Conservation (phyloP, 1,139 yeast species). For the Geotrichum citri-aurantii region DNA sequence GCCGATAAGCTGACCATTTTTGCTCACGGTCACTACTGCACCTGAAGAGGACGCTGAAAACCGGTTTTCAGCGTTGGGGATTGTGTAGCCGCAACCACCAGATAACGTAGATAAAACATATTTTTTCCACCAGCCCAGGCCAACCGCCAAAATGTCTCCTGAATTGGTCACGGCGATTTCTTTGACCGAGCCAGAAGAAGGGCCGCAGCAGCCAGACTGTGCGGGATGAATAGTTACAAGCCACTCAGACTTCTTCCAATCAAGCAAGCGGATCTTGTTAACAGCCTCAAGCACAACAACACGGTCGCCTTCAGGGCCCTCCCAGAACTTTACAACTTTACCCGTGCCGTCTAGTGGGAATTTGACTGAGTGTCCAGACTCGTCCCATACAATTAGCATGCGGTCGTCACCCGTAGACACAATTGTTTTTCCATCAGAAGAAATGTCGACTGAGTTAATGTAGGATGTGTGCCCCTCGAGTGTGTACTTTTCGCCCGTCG, state of each 20-base stretch:
- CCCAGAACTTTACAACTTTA: slow-evolving; percentile 33
- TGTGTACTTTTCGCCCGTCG: slow-evolving; percentile 12
- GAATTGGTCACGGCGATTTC: slow-evolving; percentile 28
- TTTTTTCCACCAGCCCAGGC: slow-evolving; percentile 37
- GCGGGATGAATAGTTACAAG: slow-evolving; percentile 32
- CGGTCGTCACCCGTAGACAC: slow-evolving; percentile 36
- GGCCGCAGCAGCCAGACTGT: slow-evolving; percentile 22
- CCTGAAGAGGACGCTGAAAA: slow-evolving; percentile 6
- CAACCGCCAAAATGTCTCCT: slow-evolving; percentile 32
- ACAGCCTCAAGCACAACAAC: slow-evolving; percentile 35
- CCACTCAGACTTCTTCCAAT: slow-evolving; percentile 35
- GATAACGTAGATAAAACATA: slow-evolving; percentile 25
- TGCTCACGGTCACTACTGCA: slow-evolving; percentile 3
- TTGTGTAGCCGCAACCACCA: slow-evolving; percentile 31
- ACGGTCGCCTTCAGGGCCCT: slow-evolving; percentile 32
- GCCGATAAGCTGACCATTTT: slow-evolving; percentile 9
- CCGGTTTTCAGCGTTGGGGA: slow-evolving; percentile 23
- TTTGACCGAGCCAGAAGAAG: slow-evolving; percentile 21
- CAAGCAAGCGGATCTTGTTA: slow-evolving; percentile 31
- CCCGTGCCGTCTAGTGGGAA: slow-evolving; percentile 28
- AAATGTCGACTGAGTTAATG: slow-evolving; percentile 34
- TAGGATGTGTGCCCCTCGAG: slow-evolving; percentile 30
- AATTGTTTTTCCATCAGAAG: slow-evolving; percentile 29
- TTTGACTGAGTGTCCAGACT: slow-evolving; percentile 21
- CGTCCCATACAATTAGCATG: slow-evolving; percentile 30